Evolutionary conservation across 1,284 basidiomycete species (phyloP).

Genomic region (Agaricales sp.): DNA sequence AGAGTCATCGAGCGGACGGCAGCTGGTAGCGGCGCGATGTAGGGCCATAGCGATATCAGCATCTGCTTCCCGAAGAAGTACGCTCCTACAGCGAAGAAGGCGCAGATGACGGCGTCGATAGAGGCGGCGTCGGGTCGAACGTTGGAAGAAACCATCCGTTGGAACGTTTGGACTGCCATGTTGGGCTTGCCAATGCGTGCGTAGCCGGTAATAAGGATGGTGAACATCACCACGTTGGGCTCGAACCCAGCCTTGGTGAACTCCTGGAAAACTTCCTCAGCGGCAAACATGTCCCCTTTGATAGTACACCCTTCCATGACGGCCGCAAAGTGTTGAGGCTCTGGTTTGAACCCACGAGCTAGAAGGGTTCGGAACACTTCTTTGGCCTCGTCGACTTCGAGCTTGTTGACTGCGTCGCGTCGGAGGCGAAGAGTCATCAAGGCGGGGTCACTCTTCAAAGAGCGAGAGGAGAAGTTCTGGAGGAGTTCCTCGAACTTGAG

Average conservation of each 20-base stretch:
- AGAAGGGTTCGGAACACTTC: slow-evolving; percentile 46
- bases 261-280: slow-evolving; percentile 39
- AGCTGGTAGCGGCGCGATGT: slow-evolving; percentile 50
- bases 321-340: slow-evolving; percentile 55
- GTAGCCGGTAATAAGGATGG: slow-evolving; percentile 59
- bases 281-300: slow-evolving; percentile 41
- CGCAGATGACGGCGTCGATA: slow-evolving; percentile 58
- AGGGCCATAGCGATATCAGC: slow-evolving; percentile 52
- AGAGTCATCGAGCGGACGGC: slow-evolving; percentile 30
- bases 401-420: slow-evolving; percentile 42
- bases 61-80: slow-evolving; percentile 38
- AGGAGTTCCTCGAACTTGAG: slow-evolving; percentile 33
- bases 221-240: slow-evolving; percentile 58
- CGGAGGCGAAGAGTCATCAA: slow-evolving; percentile 51
- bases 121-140: slow-evolving; percentile 57
- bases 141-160: slow-evolving; percentile 48
- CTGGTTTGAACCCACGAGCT: slow-evolving; percentile 53
- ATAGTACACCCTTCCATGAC: slow-evolving; percentile 58
- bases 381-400: slow-evolving; percentile 39
- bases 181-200: slow-evolving; percentile 46
- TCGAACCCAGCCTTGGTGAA: slow-evolving; percentile 37
- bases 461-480: slow-evolving; percentile 32
- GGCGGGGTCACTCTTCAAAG: slow-evolving; percentile 41
- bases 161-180: slow-evolving; percentile 43
- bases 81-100: slow-evolving; percentile 47